phyloP scores from a whole-genome alignment of 106 monocot species.

The Gastrodia elata region DNA sequence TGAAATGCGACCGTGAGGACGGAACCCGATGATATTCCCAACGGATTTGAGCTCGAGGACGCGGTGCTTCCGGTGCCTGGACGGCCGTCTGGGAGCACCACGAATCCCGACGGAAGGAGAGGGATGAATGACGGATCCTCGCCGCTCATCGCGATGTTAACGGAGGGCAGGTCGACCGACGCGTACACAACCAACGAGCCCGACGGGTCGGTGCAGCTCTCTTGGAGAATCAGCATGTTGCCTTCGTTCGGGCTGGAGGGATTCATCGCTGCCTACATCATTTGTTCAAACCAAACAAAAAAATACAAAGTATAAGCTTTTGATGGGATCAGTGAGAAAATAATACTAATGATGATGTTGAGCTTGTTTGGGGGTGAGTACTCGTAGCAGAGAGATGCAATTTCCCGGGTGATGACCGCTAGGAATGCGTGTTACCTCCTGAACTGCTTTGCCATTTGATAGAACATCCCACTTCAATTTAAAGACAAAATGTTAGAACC shows the following conservation, averaged over 20 bases:
- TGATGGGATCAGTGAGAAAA: no score
- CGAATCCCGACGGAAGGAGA: conserved; percentile 76
- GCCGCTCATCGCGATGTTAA: conserved; percentile 77
- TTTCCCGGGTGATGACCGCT: conserved; percentile 72
- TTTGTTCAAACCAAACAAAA: background rate
- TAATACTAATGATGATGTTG: background rate
- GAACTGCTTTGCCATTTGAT: conserved; percentile 61
- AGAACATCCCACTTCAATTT: conserved; percentile 79
- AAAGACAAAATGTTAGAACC: background rate
- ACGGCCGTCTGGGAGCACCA: conserved; percentile 61
- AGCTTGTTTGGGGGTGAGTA: conserved; percentile 22
- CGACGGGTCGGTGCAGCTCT: conserved; percentile 77
- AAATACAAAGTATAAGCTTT: no score
- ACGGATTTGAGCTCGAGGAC: conserved; percentile 43
- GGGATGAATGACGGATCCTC: conserved; percentile 60
- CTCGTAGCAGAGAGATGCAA: conserved; percentile 75
- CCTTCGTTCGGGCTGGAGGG: conserved; percentile 36
- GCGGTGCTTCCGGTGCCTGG: conserved; percentile 13
- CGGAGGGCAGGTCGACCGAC: conserved; percentile 49
- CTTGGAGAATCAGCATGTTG: conserved; percentile 80
- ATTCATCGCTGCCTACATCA: conserved; percentile 8
- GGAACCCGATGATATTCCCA: conserved; percentile 25
- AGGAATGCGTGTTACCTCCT: conserved; percentile 63
- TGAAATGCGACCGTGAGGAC: conserved; percentile 73
- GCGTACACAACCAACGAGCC: conserved; percentile 67